These are phyloP conservation scores for Anthoceros angustus DNA, from an alignment of 225 moss, liverwort and hornwort species.

Conservation along the genomic window DNA sequence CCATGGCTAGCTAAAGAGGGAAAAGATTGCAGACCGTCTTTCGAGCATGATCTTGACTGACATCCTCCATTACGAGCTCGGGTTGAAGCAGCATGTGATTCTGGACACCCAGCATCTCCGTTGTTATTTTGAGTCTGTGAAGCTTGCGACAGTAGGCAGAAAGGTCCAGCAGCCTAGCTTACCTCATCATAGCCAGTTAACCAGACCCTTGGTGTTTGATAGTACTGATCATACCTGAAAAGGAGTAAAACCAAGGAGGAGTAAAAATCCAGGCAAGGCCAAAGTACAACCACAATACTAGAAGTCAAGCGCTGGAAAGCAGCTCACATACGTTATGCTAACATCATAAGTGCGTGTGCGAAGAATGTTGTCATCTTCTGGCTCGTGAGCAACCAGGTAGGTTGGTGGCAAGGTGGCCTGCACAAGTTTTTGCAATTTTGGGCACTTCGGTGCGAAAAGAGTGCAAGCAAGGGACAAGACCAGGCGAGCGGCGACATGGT, in stretches of 20 bases:
- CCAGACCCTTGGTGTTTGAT: conserved; percentile 99
- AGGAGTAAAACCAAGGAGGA: neutral
- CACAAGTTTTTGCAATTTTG: conserved; percentile 9
- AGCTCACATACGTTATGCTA: conserved; percentile 82
- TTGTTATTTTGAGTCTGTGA: neutral
- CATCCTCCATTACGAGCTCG: conserved; percentile 89
- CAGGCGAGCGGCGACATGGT: neutral
- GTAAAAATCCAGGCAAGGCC: neutral
- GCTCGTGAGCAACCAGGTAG: conserved; percentile 51
- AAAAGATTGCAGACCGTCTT: conserved; percentile 46
- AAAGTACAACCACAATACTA: neutral
- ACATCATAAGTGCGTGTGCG: conserved; percentile 94
- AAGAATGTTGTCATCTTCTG: conserved; percentile 86
- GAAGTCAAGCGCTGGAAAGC: neutral
- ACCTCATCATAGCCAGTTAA: conserved; percentile 99
- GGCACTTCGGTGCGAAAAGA: neutral
- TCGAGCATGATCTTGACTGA: conserved; percentile 97
- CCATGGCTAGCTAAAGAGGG: too few species aligned
- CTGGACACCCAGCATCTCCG: conserved; percentile 22
- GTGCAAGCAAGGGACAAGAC: neutral
- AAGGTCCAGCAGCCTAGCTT: neutral
- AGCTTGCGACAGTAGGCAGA: neutral
- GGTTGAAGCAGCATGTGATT: conserved; percentile 70
- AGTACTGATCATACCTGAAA: conserved; percentile 92
- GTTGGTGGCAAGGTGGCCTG: conserved; percentile 44